phyloP scores from a whole-genome alignment of 192 early-diverging fungal species.

The Thamnidium elegans region DNA sequence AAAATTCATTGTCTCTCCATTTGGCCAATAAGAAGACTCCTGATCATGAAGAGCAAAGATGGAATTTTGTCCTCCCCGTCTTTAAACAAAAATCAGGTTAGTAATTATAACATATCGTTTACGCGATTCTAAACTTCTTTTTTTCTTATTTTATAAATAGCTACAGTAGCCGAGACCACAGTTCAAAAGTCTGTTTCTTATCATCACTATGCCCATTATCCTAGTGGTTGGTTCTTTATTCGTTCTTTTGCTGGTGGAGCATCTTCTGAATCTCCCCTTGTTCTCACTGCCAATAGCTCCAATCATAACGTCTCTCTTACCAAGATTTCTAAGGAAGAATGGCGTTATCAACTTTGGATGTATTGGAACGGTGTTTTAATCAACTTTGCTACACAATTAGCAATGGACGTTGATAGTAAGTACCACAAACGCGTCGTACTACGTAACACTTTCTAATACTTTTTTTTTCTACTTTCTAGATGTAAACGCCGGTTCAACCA shows the following conservation, averaged over 20 bases:
- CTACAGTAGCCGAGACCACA: constrained; percentile 4
- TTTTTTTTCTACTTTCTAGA: neutral
- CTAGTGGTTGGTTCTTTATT: constrained; percentile 32
- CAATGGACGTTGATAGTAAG: constrained; percentile 16
- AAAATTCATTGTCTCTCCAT: neutral
- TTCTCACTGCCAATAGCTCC: constrained; percentile 19
- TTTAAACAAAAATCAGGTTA: constrained; percentile 31
- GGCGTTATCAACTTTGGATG: constrained; percentile 32
- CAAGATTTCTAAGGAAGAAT: neutral
- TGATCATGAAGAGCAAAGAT: constrained; percentile 26
- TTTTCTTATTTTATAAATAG: constrained; percentile 6
- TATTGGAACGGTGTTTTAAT: constrained; percentile 22
- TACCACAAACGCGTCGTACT: neutral
- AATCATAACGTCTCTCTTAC: neutral
- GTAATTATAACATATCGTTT: neutral
- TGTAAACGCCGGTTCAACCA: neutral
- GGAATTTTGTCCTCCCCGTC: constrained; percentile 37
- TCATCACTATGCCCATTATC: constrained; percentile 31
- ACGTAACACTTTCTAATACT: neutral
- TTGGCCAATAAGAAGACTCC: neutral
- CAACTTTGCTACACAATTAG: constrained; percentile 25
- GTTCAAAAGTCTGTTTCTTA: constrained; percentile 23
- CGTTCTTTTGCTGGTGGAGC: constrained; percentile 15
- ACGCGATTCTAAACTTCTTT: no score
- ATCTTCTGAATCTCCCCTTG: constrained; percentile 5